Percentiles rank a stretch among this genome's conserved stretches.
Evolutionary conservation across 192 early-diverging fungal species (phyloP).

Genomic region (Dimargaris xerosporica): DNA sequence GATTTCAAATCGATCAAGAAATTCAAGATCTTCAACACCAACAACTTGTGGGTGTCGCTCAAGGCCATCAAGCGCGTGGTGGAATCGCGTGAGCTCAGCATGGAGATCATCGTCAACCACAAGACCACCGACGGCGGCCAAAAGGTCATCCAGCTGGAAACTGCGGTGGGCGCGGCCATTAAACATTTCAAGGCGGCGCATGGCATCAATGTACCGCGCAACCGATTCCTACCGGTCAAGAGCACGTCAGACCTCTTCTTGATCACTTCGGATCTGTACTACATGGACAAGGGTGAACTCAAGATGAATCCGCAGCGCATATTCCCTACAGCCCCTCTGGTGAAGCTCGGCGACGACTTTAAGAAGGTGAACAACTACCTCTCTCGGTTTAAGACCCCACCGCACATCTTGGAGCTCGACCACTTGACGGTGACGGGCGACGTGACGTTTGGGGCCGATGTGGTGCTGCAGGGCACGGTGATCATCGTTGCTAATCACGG

Average conservation of each 20-base stretch:
- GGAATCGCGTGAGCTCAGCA: slow-evolving; percentile 53
- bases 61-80: slow-evolving; percentile 79
- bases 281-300: slow-evolving; percentile 83
- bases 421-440: slow-evolving; percentile 97
- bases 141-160: slow-evolving; percentile 96
- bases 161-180: slow-evolving; percentile 96
- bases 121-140: slow-evolving; percentile 89
- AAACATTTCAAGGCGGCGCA: slow-evolving; percentile 91
- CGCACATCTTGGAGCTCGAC: slow-evolving; percentile 93
- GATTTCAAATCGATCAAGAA: slow-evolving; percentile 99
- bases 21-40: slow-evolving; percentile 99
- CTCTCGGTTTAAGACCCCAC: slow-evolving; percentile 77
- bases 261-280: slow-evolving; percentile 90
- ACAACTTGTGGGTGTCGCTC: slow-evolving; percentile 76
- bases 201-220: slow-evolving; percentile 96
- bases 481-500: slow-evolving; percentile 99
- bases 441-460: slow-evolving; percentile 90
- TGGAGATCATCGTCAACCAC: slow-evolving; percentile 96
- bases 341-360: slow-evolving; percentile 97
- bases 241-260: slow-evolving; percentile 94
- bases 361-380: slow-evolving; percentile 91
- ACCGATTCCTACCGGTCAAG: slow-evolving; percentile 97
- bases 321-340: slow-evolving; percentile 82
- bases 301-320: slow-evolving; percentile 82
- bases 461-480: slow-evolving; percentile 83